A percentile compares a stretch with the other conserved stretches of the same genome.
Conservation (phyloP, 1,284 basidiomycete species). For the Gomphus sp. region DNA sequence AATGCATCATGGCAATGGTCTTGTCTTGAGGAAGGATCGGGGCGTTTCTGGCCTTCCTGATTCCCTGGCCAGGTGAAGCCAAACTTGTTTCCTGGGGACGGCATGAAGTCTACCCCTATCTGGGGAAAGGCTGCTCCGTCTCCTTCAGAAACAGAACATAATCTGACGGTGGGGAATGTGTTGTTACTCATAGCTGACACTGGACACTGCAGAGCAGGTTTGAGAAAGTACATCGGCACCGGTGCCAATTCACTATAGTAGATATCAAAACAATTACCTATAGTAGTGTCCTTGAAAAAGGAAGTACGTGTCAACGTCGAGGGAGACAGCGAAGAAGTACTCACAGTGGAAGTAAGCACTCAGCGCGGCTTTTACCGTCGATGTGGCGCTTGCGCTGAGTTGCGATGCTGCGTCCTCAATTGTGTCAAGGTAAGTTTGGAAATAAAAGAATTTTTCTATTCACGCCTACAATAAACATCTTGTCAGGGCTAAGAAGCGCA, state of each 20-base stretch:
- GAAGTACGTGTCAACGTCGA: not conserved
- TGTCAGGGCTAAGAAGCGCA: not conserved
- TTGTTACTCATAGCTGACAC: not conserved
- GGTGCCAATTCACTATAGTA: not conserved
- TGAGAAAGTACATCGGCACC: not conserved
- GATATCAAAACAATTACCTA: not conserved
- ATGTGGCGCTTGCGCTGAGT: not conserved
- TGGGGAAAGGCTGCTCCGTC: constrained; percentile 15
- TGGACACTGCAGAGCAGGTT: not conserved
- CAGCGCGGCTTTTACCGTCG: not conserved
- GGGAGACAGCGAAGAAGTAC: not conserved
- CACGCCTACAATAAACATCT: not conserved
- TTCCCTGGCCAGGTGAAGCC: constrained; percentile 37
- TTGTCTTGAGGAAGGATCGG: not conserved
- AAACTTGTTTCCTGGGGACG: constrained; percentile 33
- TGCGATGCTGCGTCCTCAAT: constrained; percentile 1
- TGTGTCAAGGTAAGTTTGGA: not conserved
- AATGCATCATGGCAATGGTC: not conserved
- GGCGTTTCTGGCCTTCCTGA: not conserved
- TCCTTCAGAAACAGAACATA: not conserved
- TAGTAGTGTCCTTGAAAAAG: not conserved
- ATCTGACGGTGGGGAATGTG: constrained; percentile 8
- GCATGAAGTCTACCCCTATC: constrained; percentile 29
- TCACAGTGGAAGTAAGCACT: not conserved
- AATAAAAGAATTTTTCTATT: not conserved